Base-by-base conservation (phyloP, 1,284 basidiomycete species). In the Cerioporus squamosus region DNA sequence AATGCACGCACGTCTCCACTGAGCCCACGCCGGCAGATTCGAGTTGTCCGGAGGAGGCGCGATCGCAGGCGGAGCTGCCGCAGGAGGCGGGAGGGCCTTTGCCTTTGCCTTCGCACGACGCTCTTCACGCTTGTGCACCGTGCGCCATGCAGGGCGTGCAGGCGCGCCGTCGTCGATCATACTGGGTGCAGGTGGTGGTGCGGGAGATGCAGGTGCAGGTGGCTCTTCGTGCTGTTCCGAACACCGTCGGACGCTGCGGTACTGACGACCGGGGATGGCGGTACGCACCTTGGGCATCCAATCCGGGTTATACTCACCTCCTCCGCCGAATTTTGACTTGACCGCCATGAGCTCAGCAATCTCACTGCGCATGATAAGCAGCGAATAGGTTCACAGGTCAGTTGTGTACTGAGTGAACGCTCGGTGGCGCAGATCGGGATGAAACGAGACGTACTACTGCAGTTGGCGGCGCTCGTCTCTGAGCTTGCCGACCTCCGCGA, bases 301-400 rank as follows among this genome's bases (percentile, higher is more conserved):
- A 45, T 86, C 83, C 17, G 86, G 83, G 15, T 82, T 77, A 66
- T 85, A 91, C 63, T 90, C 86, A 20, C 87, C 87, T 23, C 85
- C 86, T 3, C 83, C 79, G 26, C 88, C 86, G 66, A 88, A 86
- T 71, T 90, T 91, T 18, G 88, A 85, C 72, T 89, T 89, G 57
- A 90, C 80, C 48, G 80, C 79, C 87, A 91, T 88, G 60, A 91
- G 76, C 69, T 90, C 88, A 22, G 89, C 83, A 58, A 91, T 89
- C 72, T 91, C 89, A 61, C 88, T 90, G 67, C 18, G n/a, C 26
- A 33, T 47, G 53, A 54, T n/a, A 26, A 31, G 40, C n/a, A 42
- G 20, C n/a, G 39, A 20, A n/a, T 40, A 50, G 29, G 33, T 36
- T 12, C 1, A 36, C 3, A 36, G 14, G 10, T 36, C 33, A 36